phyloP scores from a whole-genome alignment of 768 basidiomycete genomes.

The Auricularia heimuer region DNA sequence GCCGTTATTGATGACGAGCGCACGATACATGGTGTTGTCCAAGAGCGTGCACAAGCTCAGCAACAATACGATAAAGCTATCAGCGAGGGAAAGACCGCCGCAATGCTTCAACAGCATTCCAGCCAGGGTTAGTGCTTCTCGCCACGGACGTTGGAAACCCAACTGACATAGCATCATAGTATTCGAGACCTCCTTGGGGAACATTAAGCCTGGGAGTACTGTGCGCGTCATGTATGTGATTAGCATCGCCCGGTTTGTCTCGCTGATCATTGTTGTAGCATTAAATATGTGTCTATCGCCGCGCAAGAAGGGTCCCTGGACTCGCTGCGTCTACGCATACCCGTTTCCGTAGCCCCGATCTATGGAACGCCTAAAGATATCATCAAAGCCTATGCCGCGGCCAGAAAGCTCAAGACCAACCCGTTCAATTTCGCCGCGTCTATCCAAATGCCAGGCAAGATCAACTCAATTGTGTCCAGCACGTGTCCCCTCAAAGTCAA shows the following conservation, averaged over 20 bases:
- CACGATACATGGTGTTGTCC: slow-evolving; percentile 34
- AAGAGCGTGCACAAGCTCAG: slow-evolving; percentile 37
- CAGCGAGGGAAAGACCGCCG: slow-evolving; percentile 29
- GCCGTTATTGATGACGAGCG: slow-evolving; percentile 36
- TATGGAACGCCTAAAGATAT: slow-evolving; percentile 6
- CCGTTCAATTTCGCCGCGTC: slow-evolving; percentile 7
- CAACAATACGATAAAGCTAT: slow-evolving; percentile 32
- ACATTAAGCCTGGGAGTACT: background rate
- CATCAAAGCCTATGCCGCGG: no score
- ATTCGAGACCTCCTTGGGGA: background rate
- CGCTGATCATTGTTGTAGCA: background rate
- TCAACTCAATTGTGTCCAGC: slow-evolving; percentile 12
- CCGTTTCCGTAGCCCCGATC: slow-evolving; percentile 8
- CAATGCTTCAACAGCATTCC: slow-evolving; percentile 30
- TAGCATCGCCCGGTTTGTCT: background rate
- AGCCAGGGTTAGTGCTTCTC: background rate
- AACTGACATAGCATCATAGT: background rate
- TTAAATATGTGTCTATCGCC: slow-evolving; percentile 17
- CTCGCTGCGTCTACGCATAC: slow-evolving; percentile 7
- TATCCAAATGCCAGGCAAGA: slow-evolving; percentile 8
- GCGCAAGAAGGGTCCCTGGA: slow-evolving; percentile 2
- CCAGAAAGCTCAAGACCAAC: no score
- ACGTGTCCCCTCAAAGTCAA: slow-evolving; percentile 24
- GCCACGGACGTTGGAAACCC: background rate
- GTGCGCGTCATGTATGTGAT: background rate